Conservation (phyloP, 2,329 filamentous ascomycete species). For the Hypoxylon sp. region DNA sequence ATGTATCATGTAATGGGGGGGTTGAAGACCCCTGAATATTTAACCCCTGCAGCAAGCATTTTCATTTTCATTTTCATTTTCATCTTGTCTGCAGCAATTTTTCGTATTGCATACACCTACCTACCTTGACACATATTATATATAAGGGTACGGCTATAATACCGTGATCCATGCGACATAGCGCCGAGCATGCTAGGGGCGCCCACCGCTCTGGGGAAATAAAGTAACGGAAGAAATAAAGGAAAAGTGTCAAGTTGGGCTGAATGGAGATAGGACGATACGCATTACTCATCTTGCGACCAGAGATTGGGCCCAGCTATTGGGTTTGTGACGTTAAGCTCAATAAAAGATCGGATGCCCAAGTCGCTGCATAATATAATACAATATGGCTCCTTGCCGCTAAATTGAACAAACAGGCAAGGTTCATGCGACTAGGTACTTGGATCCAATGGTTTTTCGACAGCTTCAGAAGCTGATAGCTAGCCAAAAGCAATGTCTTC, state of each 20-base stretch:
- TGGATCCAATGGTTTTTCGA: conserved; percentile 12
- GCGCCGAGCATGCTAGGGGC: conserved; percentile 10
- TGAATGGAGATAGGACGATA: too few relatives aligned
- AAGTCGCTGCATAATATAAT: too few relatives aligned
- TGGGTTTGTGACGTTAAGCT: too few relatives aligned
- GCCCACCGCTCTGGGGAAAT: conserved; percentile 13
- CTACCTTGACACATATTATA: too few relatives aligned
- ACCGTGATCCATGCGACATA: conserved; percentile 9
- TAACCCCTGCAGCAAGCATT: conserved; percentile 18
- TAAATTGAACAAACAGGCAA: conserved; percentile 30
- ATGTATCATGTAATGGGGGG: too few relatives aligned
- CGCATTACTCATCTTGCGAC: too few relatives aligned
- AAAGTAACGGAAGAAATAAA: conserved; percentile 8
- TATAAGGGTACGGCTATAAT: conserved; percentile 30
- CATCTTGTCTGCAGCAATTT: conserved; percentile 24
- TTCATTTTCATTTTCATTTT: too few relatives aligned
- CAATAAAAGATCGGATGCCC: conserved; percentile 13
- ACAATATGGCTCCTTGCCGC: conserved; percentile 24
- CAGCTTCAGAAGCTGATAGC: neutral
- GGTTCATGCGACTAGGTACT: conserved; percentile 34
- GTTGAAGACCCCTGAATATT: conserved; percentile 30
- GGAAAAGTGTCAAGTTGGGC: conserved; percentile 16
- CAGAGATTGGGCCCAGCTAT: too few relatives aligned
- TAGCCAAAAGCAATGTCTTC: conserved; percentile 24
- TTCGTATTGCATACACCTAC: conserved; percentile 22